Base-by-base conservation (phyloP, 140 eudicot species). In the Cichorium intybus region DNA sequence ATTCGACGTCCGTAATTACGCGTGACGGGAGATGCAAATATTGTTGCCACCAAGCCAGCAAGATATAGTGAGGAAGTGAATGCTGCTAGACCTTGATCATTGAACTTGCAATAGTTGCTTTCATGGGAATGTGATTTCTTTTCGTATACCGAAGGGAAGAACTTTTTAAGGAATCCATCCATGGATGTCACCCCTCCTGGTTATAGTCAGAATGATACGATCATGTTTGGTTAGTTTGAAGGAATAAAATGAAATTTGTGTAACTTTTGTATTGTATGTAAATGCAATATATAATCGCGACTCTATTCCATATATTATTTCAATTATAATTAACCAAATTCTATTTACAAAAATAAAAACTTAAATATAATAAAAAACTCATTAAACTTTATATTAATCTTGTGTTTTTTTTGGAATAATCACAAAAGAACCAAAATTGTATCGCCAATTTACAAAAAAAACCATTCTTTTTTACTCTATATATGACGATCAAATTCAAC, bases 131-230 rank as follows among this genome's bases (percentile, higher is more conserved):
- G 95, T 53, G 4, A 37, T 85, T 85, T 83, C 33, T 81, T 83
- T 67, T 67, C 72, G 56, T 85, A 83, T 2, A 92, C 96, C 0
- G 66, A 29, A 0, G 76, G 81, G 79, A 92, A 92, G 86, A 92
- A 92, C 3, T 75, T 72, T 4, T 51, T 27, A n/a, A 92, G 95
- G 68, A 92, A 92, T 59, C 75, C 87, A 83, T 88, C 92, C 98
- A 92, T 92, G 12, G 96, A 88, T 58, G 98, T 85, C 61, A 92
- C 98, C n/a, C 96, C 98, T 60, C 97, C 96, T 91, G 82, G 62
- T 76, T 27, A 76, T 6, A 31, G 37, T 5, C 31, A 22, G 23
- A 26, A 33, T 22, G 27, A 24, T 5, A 31, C 7, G 37, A 6
- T 31, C 0, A 31, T 31, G 10, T 31, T 31, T 27, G 31, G 31